Percentiles rank a stretch among this genome's conserved stretches.
These are phyloP conservation scores for Neurospora sp. DNA, from an alignment of 495 filamentous ascomycete species.

Conservation along the genomic window DNA sequence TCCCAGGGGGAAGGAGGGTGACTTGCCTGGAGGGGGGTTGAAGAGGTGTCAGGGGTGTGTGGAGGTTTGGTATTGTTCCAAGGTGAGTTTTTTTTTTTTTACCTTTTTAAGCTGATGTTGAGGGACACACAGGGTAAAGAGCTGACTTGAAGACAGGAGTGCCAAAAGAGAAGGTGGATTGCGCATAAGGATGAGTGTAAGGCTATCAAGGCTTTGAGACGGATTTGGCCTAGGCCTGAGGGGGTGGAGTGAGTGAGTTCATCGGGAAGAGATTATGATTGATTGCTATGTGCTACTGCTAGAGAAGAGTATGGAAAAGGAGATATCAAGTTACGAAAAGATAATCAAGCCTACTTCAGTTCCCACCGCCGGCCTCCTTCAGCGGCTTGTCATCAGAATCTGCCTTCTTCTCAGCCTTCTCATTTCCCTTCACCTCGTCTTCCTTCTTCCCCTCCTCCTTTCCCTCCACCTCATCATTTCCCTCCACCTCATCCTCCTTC, in stretches of 20 bases:
- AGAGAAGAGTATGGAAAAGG: neutral
- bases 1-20: conserved; percentile 7
- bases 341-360: neutral
- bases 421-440: neutral
- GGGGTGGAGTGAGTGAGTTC: neutral
- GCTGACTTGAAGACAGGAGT: conserved; percentile 15
- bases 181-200: conserved; percentile 36
- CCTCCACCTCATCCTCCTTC: neutral
- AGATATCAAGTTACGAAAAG: neutral
- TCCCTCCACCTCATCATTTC: neutral
- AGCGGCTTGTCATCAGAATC: neutral
- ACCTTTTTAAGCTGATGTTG: too few species aligned
- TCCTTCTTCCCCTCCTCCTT: neutral
- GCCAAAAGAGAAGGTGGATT: conserved; percentile 32
- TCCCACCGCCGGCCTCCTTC: neutral
- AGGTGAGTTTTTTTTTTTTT: conserved; percentile 23
- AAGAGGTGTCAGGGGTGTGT: conserved; percentile 33
- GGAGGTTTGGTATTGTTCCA: conserved; percentile 30
- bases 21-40: conserved; percentile 5
- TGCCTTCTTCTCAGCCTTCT: neutral
- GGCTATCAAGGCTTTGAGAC: conserved; percentile 25
- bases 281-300: neutral
- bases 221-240: conserved; percentile 21
- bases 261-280: neutral
- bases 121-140: too few species aligned